Conservation (phyloP, 306 rosid species). For the Prunus salicina region DNA sequence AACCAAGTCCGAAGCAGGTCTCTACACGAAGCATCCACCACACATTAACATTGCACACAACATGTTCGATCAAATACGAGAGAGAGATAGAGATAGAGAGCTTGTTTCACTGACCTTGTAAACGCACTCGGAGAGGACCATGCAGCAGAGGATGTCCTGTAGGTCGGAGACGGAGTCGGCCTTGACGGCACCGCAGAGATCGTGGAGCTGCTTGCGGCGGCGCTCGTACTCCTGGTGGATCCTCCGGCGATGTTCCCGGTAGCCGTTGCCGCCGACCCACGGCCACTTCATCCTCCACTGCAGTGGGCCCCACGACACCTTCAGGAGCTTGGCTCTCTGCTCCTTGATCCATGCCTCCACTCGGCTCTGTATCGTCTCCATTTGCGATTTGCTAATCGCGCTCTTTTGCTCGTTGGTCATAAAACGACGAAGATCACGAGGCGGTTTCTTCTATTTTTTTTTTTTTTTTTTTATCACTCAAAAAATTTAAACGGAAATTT, state of each 20-base stretch:
- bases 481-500: background rate
- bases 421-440: background rate
- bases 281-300: constrained; percentile 97
- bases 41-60: background rate
- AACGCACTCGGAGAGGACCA: constrained; percentile 94
- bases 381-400: background rate
- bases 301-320: constrained; percentile 85
- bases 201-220: constrained; percentile 59
- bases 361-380: constrained; percentile 86
- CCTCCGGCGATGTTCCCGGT: constrained; percentile 62
- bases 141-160: constrained; percentile 90
- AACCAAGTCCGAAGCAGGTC: constrained; percentile 79
- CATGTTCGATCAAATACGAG: background rate
- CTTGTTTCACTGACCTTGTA: constrained; percentile 57
- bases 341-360: constrained; percentile 90
- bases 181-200: constrained; percentile 67
- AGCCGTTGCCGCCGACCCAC: constrained; percentile 34
- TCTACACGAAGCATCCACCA: constrained; percentile 27
- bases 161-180: constrained; percentile 75
- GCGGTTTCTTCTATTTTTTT: background rate
- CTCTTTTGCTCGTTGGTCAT: background rate
- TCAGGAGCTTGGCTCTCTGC: constrained; percentile 57
- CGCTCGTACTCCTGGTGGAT: constrained; percentile 76
- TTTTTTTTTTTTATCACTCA: background rate
- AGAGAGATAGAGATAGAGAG: background rate